Percentiles rank a stretch among this genome's conserved stretches.
Conservation (phyloP, 1,284 basidiomycete genomes). For the Cryptococcus sp. region DNA sequence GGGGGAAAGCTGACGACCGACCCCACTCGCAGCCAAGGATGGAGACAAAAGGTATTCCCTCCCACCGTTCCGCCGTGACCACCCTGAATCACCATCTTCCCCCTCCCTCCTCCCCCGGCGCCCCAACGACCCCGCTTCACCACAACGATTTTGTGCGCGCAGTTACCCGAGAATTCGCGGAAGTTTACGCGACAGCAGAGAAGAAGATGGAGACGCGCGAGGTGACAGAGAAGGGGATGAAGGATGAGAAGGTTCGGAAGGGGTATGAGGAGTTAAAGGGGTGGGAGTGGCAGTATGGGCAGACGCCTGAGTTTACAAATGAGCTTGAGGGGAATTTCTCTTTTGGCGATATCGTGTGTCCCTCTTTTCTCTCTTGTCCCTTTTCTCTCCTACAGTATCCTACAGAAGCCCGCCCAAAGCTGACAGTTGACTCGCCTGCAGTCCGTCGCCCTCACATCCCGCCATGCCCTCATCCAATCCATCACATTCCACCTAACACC, state of each 20-base stretch:
- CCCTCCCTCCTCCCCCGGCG: conserved; percentile 30
- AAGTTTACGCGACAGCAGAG: conserved; percentile 55
- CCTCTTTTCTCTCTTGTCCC: conserved; percentile 35
- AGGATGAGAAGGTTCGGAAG: conserved; percentile 55
- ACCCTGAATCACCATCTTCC: conserved; percentile 64
- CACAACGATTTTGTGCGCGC: conserved; percentile 71
- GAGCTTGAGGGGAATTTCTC: conserved; percentile 32
- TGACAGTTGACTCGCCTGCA: conserved; percentile 21
- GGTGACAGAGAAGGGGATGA: conserved; percentile 28
- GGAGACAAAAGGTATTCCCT: conserved; percentile 80
- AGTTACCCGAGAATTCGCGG: conserved; percentile 66
- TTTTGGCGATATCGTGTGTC: conserved; percentile 47
- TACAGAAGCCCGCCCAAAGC: background rate
- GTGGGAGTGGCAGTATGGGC: conserved; percentile 92
- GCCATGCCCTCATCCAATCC: conserved; percentile 52
- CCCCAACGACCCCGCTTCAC: conserved; percentile 36
- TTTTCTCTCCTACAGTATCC: background rate
- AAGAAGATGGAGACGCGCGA: conserved; percentile 14
- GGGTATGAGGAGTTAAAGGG: conserved; percentile 66
- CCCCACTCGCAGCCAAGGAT: conserved; percentile 61
- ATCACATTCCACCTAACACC: conserved; percentile 33
- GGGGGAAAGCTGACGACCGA: background rate
- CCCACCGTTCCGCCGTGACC: conserved; percentile 85
- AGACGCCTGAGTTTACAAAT: conserved; percentile 84
- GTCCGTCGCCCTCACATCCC: conserved; percentile 49